A percentile compares a stretch with the other conserved stretches of the same genome.
These are phyloP conservation scores for Tagetes erecta DNA, from an alignment of 129 eudicot genomes.

Conservation along the genomic window DNA sequence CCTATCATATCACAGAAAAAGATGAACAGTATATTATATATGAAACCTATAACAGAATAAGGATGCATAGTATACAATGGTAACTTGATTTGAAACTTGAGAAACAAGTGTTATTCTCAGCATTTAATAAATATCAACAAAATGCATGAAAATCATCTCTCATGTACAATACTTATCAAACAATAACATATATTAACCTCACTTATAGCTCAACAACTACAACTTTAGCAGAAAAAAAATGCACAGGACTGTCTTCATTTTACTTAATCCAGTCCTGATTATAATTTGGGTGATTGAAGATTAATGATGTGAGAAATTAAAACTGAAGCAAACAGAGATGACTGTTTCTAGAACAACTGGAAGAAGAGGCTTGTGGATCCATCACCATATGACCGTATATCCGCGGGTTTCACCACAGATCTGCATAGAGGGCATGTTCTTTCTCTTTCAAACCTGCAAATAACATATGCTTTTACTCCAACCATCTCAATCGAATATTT, in stretches of 20 bases:
- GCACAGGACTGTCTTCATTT: constrained; percentile 28
- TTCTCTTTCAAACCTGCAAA: constrained; percentile 73
- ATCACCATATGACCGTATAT: constrained; percentile 59
- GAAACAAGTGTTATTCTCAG: background rate
- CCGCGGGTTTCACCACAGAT: constrained; percentile 72
- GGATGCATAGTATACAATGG: too few species aligned
- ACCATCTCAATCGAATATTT: too few species aligned
- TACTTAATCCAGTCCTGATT: constrained; percentile 25
- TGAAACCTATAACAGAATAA: too few species aligned
- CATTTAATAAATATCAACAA: constrained; percentile 19
- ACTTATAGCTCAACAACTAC: constrained; percentile 8
- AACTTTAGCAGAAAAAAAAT: constrained; percentile 19
- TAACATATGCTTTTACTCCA: background rate
- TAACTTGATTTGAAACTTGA: too few species aligned
- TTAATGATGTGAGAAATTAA: background rate
- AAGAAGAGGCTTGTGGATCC: constrained; percentile 65
- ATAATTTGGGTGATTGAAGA: constrained; percentile 29
- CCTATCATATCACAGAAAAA: too few species aligned
- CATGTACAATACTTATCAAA: constrained; percentile 30
- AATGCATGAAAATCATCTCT: constrained; percentile 23
- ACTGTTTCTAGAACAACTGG: constrained; percentile 42
- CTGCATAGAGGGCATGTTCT: constrained; percentile 79
- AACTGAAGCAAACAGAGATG: background rate
- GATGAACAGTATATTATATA: too few species aligned
- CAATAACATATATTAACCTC: constrained; percentile 12